Evolutionary conservation across 2,329 filamentous ascomycete species (phyloP).

Genomic region (Helminthosporium solani): DNA sequence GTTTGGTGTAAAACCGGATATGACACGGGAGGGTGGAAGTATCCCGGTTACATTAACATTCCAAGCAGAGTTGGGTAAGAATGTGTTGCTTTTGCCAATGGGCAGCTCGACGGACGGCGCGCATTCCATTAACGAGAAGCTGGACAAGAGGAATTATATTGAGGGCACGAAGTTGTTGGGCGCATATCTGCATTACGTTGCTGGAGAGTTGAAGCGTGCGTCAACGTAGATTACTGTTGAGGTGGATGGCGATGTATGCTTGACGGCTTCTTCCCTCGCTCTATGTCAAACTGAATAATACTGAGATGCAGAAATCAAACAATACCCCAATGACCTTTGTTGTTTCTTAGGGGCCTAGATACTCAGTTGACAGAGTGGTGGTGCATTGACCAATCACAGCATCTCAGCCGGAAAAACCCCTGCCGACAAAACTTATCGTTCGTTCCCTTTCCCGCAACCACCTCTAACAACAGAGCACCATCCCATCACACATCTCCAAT

Average conservation of each 20-base stretch:
- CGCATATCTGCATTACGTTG: constrained; percentile 93
- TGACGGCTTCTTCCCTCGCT: too few relatives aligned
- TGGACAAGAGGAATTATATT: constrained; percentile 96
- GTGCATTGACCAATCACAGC: constrained; percentile 15
- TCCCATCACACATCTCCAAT: constrained; percentile 5
- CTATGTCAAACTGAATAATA: not conserved
- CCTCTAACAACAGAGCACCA: constrained; percentile 8
- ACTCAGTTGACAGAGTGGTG: not conserved
- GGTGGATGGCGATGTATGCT: not conserved
- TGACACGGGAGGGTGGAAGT: constrained; percentile 94
- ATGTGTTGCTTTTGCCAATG: constrained; percentile 93
- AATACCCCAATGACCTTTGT: not conserved
- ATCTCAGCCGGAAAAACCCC: constrained; percentile 24
- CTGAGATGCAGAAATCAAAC: not conserved
- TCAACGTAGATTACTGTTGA: not conserved
- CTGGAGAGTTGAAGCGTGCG: constrained; percentile 70
- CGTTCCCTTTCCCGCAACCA: constrained; percentile 12
- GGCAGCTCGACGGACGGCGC: constrained; percentile 94
- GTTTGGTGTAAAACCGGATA: constrained; percentile 89
- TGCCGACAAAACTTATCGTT: constrained; percentile 26
- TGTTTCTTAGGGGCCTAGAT: too few relatives aligned
- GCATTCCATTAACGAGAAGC: constrained; percentile 97
- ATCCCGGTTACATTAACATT: constrained; percentile 97
- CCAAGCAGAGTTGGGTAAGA: constrained; percentile 97
- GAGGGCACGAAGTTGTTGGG: constrained; percentile 95